Evolutionary conservation across 352 stramenopile species (phyloP), one percentile per base, ranked within the genome.

Genomic region (Phytophthora kernoviae): DNA sequence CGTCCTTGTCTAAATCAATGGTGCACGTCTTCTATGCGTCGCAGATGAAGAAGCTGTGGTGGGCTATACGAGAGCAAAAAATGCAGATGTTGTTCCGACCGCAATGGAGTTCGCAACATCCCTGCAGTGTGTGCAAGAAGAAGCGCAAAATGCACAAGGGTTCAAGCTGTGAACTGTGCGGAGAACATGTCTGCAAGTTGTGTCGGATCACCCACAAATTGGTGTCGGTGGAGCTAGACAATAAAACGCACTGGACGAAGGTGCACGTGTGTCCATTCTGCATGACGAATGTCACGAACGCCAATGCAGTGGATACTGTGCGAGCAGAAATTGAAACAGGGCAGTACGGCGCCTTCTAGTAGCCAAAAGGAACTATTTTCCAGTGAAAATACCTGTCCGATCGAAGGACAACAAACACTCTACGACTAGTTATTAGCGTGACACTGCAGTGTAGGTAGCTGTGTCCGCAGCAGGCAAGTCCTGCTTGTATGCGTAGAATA

Each of bases 21-120:
- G 42, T 68, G 14, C 60, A 68, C 41, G 47, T 68, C 44, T 68
- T 68, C 60, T 63, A 68, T 34, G 53, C 60, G 40, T 58, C 60
- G 0, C 34, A 62, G 24, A 64, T 68, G 54, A 68, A 68, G 60
- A 63, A 63, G 24, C 10, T 64, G 12, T 46, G 53, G 11, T 64
- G 39, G n/a, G 60, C 60, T 5, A 54, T 68, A 45, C 37, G 45
- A 7, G 53, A 68, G 18, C 60, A 58, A 24, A 32, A 47, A 26
- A 68, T 58, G 53, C 60, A 68, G 43, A 63, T 58, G 53, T 30
- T 68, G 11, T 54, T 58, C 6, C 46, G 46, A 1, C 47, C 60
- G 33, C 60, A 64, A 20, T 68, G 40, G 45, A 59, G 60, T 20
- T 46, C 54, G 8, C n/a, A 54, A 20, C 60, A 58, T 6, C 45